phyloP scores from a whole-genome alignment of 768 basidiomycete genomes.

The Chalciporus piperatus region DNA sequence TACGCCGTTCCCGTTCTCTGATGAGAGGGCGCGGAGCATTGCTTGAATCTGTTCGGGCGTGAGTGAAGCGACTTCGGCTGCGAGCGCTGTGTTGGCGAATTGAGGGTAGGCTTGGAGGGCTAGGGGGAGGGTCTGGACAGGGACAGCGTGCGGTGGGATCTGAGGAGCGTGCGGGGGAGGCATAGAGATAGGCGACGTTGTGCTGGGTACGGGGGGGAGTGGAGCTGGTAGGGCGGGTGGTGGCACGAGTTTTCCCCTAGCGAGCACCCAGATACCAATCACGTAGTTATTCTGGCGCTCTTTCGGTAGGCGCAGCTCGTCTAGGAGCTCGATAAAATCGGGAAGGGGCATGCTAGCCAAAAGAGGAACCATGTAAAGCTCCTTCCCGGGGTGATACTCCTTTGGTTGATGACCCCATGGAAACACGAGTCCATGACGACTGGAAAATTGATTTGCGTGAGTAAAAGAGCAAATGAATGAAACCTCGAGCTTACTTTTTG shows the following conservation, averaged over 20 bases:
- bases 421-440: constrained; percentile 83
- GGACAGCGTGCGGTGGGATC: constrained; percentile 10
- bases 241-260: constrained; percentile 71
- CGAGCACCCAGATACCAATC: constrained; percentile 82
- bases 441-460: constrained; percentile 30
- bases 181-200: background rate
- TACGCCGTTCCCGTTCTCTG: constrained; percentile 35
- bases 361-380: constrained; percentile 84
- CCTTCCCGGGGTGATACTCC: constrained; percentile 74
- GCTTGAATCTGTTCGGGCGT: constrained; percentile 75
- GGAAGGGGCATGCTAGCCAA: constrained; percentile 64
- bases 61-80: constrained; percentile 68
- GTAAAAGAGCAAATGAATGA: constrained; percentile 8
- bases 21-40: constrained; percentile 57
- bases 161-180: constrained; percentile 15
- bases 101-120: constrained; percentile 32
- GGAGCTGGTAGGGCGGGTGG: constrained; percentile 31
- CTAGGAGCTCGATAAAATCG: constrained; percentile 82
- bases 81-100: constrained; percentile 50
- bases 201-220: constrained; percentile 4
- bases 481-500: constrained; percentile 54
- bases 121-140: constrained; percentile 20
- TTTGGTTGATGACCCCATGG: constrained; percentile 80
- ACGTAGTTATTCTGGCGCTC: constrained; percentile 62
- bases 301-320: constrained; percentile 69